A percentile compares a stretch with the other conserved stretches of the same genome.
These are phyloP conservation scores for Ensete glaucum DNA, from an alignment of 176 grass and related monocot genomes.

Conservation along the genomic window DNA sequence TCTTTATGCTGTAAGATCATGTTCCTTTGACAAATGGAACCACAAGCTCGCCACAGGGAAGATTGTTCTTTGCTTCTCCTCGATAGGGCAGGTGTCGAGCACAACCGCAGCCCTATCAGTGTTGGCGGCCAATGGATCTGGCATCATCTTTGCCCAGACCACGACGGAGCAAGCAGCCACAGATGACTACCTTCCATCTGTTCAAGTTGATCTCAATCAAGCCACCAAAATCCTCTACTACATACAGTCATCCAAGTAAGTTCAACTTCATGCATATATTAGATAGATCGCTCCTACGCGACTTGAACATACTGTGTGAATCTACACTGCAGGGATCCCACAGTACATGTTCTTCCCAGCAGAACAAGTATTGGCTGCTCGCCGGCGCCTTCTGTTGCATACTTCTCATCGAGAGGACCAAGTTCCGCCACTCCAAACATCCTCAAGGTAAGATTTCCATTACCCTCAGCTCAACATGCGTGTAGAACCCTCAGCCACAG, in stretches of 20 bases:
- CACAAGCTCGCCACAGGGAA: conserved; percentile 30
- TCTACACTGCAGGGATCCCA: conserved; percentile 16
- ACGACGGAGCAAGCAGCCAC: conserved; percentile 33
- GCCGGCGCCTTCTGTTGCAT: conserved; percentile 52
- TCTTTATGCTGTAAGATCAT: conserved; percentile 31
- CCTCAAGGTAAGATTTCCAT: conserved; percentile 41
- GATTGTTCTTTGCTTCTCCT: conserved; percentile 66
- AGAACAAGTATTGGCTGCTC: conserved; percentile 40
- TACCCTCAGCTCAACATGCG: no score
- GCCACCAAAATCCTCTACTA: conserved; percentile 74
- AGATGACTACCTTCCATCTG: conserved; percentile 58
- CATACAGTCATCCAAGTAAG: conserved; percentile 45
- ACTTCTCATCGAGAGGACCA: conserved; percentile 84
- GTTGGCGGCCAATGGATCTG: conserved; percentile 37
- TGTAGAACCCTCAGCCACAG: no score
- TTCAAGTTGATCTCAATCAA: conserved; percentile 58
- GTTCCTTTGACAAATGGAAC: conserved; percentile 37
- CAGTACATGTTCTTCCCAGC: conserved; percentile 37
- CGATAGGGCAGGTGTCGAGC: conserved; percentile 39
- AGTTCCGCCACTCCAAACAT: conserved; percentile 67
- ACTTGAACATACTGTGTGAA: not conserved
- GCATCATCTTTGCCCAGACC: conserved; percentile 65
- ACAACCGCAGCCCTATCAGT: conserved; percentile 43
- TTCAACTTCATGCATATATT: not conserved
- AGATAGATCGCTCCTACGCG: not conserved